Evolutionary conservation across 2,329 filamentous ascomycete genomes (phyloP).

Genomic region (Alternaria sp.): DNA sequence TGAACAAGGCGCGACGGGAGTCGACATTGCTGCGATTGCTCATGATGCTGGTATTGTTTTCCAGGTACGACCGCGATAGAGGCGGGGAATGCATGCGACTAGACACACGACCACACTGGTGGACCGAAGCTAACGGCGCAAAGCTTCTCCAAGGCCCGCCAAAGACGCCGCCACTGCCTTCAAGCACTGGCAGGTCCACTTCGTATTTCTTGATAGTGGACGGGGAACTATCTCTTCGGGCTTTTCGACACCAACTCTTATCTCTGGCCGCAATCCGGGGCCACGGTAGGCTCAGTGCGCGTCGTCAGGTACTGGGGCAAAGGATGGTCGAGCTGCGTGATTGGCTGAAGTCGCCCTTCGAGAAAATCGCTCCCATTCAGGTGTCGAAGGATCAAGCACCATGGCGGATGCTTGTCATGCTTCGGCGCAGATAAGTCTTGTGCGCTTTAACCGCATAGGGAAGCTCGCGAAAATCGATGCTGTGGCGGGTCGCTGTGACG

Average conservation of each 20-base stretch:
- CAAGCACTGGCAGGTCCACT: conserved; percentile 14
- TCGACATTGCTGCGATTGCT: neutral
- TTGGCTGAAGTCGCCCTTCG: neutral
- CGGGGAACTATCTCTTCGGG: neutral
- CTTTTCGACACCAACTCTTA: neutral
- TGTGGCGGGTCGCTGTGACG: neutral
- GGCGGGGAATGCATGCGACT: neutral
- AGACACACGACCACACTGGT: conserved; percentile 8
- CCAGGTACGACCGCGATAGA: conserved; percentile 3
- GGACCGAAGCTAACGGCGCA: conserved; percentile 17
- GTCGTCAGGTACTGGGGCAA: neutral
- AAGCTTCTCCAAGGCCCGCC: conserved; percentile 29
- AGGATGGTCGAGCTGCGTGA: neutral
- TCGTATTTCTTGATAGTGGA: conserved; percentile 1
- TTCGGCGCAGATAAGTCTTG: conserved; percentile 24
- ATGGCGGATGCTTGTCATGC: conserved; percentile 30
- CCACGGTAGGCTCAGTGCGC: conserved; percentile 3
- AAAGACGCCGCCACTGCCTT: conserved; percentile 8
- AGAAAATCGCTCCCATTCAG: neutral
- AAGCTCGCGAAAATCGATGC: conserved; percentile 14
- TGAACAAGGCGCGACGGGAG: neutral
- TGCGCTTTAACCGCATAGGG: conserved; percentile 23
- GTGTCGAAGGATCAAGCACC: conserved; percentile 24
- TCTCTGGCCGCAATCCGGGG: neutral
- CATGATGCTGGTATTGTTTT: neutral